A percentile compares a stretch with the other conserved stretches of the same genome.
Conservation (phyloP, 306 rosid genomes). For the Castanospermum australe region DNA sequence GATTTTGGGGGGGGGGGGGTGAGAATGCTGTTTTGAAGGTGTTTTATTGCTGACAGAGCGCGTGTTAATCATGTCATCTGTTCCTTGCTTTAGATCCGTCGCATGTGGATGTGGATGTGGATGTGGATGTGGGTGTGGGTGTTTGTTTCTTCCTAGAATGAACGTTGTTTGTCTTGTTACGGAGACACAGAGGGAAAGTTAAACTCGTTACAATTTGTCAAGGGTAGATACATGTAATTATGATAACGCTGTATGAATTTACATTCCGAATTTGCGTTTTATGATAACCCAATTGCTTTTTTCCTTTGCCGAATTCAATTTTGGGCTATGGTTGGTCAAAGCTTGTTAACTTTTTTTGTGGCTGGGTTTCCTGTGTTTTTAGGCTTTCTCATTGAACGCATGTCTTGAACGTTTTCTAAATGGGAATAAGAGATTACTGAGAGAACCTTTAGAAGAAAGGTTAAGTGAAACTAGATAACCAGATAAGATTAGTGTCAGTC, state of each 20-base stretch:
- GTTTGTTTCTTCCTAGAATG: not conserved
- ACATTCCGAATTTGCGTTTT: conserved; percentile 6
- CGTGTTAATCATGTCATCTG: conserved; percentile 20
- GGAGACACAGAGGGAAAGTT: not conserved
- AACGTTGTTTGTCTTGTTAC: conserved; percentile 13
- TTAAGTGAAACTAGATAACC: conserved; percentile 7
- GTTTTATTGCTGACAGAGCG: not conserved
- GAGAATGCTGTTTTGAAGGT: not conserved
- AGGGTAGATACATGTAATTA: not conserved
- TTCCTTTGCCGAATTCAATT: not conserved
- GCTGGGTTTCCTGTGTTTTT: not conserved
- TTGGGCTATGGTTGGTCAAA: not conserved
- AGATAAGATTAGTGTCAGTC: not conserved
- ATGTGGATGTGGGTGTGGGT: conserved; percentile 11
- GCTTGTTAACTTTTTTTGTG: not conserved
- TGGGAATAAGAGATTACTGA: not conserved
- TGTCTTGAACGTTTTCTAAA: conserved; percentile 3
- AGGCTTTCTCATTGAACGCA: conserved; percentile 3
- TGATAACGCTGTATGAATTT: not conserved
- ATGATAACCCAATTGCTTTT: not conserved
- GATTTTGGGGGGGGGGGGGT: too few species aligned
- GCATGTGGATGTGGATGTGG: conserved; percentile 12
- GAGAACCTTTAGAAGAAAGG: not conserved
- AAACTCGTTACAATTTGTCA: not conserved
- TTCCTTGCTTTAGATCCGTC: too few species aligned